Evolutionary conservation across 148 eudicot genomes (phyloP), one percentile per base, ranked within the genome.

Genomic region (Vaccinium macrocarpon): DNA sequence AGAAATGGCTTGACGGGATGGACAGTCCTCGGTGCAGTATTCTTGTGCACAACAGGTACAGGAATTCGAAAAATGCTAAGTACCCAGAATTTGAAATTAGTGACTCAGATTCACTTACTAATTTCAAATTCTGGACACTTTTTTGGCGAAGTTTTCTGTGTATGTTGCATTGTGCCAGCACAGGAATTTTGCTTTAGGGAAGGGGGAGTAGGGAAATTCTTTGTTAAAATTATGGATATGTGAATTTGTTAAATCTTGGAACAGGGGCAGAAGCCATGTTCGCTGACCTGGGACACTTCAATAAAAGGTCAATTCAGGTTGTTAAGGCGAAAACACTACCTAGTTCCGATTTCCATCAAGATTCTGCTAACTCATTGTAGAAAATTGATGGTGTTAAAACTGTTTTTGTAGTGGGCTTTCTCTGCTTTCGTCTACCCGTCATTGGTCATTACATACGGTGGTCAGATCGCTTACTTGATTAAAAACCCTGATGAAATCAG

Each of bases 231-330:
- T 29, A 6, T 21, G 16, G 15, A 76, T 56, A 13, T 78, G 1
- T 23, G 6, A 9, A 42, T 21, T 32, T 56, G 25, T 4, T 18
- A 8, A 56, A 5, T 64, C 61, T 52, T 79, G 82, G 50, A 32
- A 79, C 68, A 79, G 74, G 83, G 7, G 83, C 88, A 51, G 93
- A 91, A 88, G 93, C 93, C 82, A 84, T 91, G 88, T 91, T 91
- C 87, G 93, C 93, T 66, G 92, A 91, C 84, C 85, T 91, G 68
- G 93, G 92, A 82, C 93, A 91, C 85, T 91, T 91, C 80, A 88
- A 86, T 56, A 86, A 89, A 78, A 84, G 84, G 42, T 86, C 93
- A 49, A 91, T 91, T 78, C 93, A 89, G 93, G 93, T 91, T 49
- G 74, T 53, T 73, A 9, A 8, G 84, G 89, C 66, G 51, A 9